Percentiles rank a stretch among this genome's conserved stretches.
Evolutionary conservation across 305 asterid genomes (phyloP).

Genomic region (Nicotiana rustica): DNA sequence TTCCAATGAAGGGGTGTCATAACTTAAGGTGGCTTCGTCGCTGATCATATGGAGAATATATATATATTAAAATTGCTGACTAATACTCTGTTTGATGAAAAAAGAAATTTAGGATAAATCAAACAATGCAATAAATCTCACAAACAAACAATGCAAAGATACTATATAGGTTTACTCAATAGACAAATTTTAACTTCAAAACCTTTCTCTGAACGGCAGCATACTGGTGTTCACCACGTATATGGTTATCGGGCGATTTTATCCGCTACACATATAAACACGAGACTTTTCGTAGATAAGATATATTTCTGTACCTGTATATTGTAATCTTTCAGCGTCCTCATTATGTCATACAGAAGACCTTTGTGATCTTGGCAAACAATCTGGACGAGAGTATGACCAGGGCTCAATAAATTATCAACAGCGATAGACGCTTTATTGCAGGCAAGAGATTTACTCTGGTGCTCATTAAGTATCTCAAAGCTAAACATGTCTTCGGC

Average conservation of each 20-base stretch:
- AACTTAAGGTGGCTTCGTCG: no score
- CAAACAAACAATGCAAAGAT: not conserved
- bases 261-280: not conserved
- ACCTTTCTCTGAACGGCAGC: not conserved
- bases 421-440: constrained; percentile 65
- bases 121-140: not conserved
- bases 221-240: not conserved
- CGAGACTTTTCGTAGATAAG: not conserved
- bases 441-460: constrained; percentile 48
- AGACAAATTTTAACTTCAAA: not conserved
- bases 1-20: no score
- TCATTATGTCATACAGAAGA: constrained; percentile 80
- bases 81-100: not conserved
- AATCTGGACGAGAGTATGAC: constrained; percentile 87
- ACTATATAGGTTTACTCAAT: not conserved
- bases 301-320: constrained; percentile 58
- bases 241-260: not conserved
- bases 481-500: constrained; percentile 57
- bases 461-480: constrained; percentile 49
- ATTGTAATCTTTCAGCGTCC: constrained; percentile 82
- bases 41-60: not conserved
- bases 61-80: not conserved
- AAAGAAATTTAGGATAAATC: not conserved
- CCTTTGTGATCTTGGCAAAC: constrained; percentile 88
- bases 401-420: constrained; percentile 79